phyloP scores from a whole-genome alignment of 495 filamentous ascomycete species.

The Daldinia loculata region DNA sequence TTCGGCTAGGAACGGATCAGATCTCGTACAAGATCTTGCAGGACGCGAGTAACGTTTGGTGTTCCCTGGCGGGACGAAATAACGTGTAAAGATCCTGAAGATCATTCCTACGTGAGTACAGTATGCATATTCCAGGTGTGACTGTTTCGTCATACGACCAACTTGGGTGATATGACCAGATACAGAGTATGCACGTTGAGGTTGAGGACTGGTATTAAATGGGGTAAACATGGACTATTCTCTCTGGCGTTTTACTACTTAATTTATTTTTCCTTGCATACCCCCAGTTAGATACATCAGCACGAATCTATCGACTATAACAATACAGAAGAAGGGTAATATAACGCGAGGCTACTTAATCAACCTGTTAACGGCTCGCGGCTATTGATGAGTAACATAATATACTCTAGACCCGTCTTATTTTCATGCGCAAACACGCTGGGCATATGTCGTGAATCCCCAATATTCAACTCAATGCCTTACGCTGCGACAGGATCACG shows the following conservation, averaged over 20 bases:
- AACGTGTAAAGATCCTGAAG: background rate
- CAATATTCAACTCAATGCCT: background rate
- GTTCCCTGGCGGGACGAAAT: background rate
- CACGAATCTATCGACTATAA: background rate
- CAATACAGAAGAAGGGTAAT: background rate
- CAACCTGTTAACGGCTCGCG: background rate
- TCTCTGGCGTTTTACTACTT: background rate
- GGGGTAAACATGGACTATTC: background rate
- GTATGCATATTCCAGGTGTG: background rate
- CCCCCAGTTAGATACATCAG: background rate
- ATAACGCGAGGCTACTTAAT: background rate
- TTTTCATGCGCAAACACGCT: background rate
- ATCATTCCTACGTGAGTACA: background rate
- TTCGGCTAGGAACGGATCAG: constrained; percentile 17
- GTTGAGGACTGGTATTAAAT: background rate
- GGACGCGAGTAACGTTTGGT: background rate
- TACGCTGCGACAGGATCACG: background rate
- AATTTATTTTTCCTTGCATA: background rate
- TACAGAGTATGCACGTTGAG: background rate
- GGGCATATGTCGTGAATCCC: background rate
- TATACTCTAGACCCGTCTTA: background rate
- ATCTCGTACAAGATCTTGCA: constrained; percentile 36
- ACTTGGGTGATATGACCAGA: background rate
- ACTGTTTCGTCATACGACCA: background rate
- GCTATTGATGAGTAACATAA: background rate